Conservation (phyloP, 345 rosid genomes). For the Eucalyptus paniculata region DNA sequence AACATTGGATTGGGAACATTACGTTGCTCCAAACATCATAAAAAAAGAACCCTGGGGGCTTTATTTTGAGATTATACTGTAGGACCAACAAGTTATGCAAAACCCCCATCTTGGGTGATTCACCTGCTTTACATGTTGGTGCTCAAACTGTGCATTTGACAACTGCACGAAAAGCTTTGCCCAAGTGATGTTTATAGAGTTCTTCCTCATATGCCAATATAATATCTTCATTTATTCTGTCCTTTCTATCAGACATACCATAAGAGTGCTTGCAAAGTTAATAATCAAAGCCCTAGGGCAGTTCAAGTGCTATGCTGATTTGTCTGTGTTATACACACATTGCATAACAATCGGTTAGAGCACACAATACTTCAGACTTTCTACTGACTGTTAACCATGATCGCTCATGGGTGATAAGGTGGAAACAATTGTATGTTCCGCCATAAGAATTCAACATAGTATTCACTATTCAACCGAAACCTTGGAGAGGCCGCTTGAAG, state of each 20-base stretch:
- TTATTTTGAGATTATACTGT: not conserved
- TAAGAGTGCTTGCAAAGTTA: not conserved
- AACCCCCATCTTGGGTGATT: not conserved
- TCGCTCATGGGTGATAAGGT: not conserved
- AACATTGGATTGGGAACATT: not conserved
- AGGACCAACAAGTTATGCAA: not conserved
- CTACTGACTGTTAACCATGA: not conserved
- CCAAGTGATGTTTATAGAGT: not conserved
- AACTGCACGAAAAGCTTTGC: not conserved
- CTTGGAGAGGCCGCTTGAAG: not conserved
- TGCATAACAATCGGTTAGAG: not conserved
- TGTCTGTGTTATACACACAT: not conserved
- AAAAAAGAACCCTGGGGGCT: not conserved
- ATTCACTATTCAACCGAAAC: not conserved
- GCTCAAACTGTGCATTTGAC: not conserved
- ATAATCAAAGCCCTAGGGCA: not conserved
- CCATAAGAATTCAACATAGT: not conserved
- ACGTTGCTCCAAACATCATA: not conserved
- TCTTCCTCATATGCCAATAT: not conserved
- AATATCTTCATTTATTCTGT: not conserved
- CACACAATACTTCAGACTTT: not conserved
- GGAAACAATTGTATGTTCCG: not conserved
- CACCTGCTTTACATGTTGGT: not conserved
- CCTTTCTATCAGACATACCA: not conserved
- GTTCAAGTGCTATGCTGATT: not conserved